A percentile compares a stretch with the other conserved stretches of the same genome.
These are phyloP conservation scores for Saussurea involucrata DNA, from an alignment of 129 eudicot species.

Conservation along the genomic window DNA sequence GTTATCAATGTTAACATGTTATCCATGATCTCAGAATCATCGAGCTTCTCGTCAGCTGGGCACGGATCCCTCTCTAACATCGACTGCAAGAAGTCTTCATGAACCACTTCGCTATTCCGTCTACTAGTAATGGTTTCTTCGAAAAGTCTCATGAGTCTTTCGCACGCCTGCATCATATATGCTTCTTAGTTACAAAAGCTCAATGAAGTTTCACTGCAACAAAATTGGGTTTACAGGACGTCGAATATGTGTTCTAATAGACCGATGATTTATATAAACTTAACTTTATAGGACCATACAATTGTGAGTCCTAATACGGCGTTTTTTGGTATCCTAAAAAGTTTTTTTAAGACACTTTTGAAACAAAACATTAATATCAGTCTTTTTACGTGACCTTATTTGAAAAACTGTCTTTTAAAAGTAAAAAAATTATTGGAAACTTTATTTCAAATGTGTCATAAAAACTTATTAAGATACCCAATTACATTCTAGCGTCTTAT, in stretches of 20 bases:
- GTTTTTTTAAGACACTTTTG: background rate
- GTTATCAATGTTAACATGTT: slow-evolving; percentile 46
- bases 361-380: background rate
- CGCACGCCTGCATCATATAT: slow-evolving; percentile 40
- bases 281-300: background rate
- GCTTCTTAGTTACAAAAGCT: background rate
- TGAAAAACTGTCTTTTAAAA: background rate
- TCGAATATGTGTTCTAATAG: background rate
- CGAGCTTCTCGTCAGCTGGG: slow-evolving; percentile 45
- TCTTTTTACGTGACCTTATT: background rate
- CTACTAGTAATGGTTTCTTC: slow-evolving; percentile 34
- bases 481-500: background rate
- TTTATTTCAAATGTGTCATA: background rate
- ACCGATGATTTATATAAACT: background rate
- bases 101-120: slow-evolving; percentile 29
- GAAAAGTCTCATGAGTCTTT: slow-evolving; percentile 38
- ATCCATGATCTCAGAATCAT: slow-evolving; percentile 57
- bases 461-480: background rate
- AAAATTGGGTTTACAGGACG: background rate
- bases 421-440: background rate
- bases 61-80: slow-evolving; percentile 51
- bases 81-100: slow-evolving; percentile 54
- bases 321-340: background rate
- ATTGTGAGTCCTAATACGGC: background rate
- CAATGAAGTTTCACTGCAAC: background rate